phyloP scores from a whole-genome alignment of 2,329 filamentous ascomycete genomes.

The Dendryphion nanum region DNA sequence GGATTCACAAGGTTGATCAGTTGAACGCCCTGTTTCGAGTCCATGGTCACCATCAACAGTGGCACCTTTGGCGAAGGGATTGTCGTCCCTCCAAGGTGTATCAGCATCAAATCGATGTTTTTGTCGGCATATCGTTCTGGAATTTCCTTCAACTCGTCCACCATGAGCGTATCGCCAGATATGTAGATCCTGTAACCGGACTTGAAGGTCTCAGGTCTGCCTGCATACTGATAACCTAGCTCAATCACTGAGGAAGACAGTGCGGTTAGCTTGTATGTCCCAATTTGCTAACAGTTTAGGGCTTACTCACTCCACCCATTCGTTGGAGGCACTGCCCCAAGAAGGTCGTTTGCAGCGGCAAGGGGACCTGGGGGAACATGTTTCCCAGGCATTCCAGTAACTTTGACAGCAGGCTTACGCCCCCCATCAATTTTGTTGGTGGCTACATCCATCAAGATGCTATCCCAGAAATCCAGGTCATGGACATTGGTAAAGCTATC shows the following conservation, averaged over 20 bases:
- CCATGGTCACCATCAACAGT: constrained; percentile 68
- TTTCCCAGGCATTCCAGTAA: constrained; percentile 65
- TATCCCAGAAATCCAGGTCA: constrained; percentile 57
- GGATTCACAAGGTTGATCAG: constrained; percentile 60
- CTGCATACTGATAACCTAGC: constrained; percentile 48
- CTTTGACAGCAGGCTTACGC: constrained; percentile 48
- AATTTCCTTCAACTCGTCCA: constrained; percentile 62
- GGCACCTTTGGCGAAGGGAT: constrained; percentile 60
- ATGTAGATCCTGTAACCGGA: constrained; percentile 63
- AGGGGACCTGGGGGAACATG: constrained; percentile 54
- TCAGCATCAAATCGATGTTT: constrained; percentile 64
- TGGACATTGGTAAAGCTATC: constrained; percentile 57
- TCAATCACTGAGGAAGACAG: no score
- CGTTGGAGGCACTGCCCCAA: constrained; percentile 59
- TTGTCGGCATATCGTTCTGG: constrained; percentile 53
- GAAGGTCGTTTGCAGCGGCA: constrained; percentile 46
- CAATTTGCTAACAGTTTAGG: no score
- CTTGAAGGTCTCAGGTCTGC: constrained; percentile 32
- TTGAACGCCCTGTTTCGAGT: constrained; percentile 61
- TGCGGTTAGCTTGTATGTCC: no score
- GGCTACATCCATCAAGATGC: constrained; percentile 47
- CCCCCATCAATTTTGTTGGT: constrained; percentile 7
- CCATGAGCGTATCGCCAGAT: constrained; percentile 63
- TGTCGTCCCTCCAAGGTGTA: constrained; percentile 65
- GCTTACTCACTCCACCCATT: constrained; percentile 71